Evolutionary conservation across 2,329 filamentous ascomycete genomes (phyloP).

Genomic region (Penicillium frequentans): DNA sequence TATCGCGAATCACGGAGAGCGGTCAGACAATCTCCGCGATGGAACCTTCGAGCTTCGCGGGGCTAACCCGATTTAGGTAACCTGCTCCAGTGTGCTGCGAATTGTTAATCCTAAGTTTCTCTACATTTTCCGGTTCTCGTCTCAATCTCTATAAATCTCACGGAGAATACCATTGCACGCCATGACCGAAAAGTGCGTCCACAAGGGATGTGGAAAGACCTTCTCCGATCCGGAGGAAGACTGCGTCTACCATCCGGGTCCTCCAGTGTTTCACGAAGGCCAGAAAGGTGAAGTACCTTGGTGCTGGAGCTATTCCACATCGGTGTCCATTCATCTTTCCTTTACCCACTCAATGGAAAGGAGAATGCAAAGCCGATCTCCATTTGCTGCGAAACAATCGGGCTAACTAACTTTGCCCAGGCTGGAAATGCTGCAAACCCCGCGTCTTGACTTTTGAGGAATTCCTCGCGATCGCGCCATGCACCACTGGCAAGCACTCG

Average conservation of each 20-base stretch:
- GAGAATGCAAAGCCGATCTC: neutral
- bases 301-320: conserved; percentile 21
- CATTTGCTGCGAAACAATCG: neutral
- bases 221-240: conserved; percentile 80
- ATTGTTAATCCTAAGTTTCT: neutral
- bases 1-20: neutral
- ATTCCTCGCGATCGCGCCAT: conserved; percentile 89
- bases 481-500: conserved; percentile 89
- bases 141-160: neutral
- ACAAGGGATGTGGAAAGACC: conserved; percentile 89
- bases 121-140: neutral
- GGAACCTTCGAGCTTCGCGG: conserved; percentile 43
- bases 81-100: conserved; percentile 6
- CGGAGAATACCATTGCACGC: conserved; percentile 8
- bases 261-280: conserved; percentile 94
- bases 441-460: conserved; percentile 97
- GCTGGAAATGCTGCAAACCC: conserved; percentile 99
- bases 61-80: conserved; percentile 36
- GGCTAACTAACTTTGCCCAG: conserved; percentile 47
- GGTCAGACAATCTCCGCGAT: conserved; percentile 23
- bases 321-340: neutral
- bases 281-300: conserved; percentile 76
- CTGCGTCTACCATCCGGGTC: conserved; percentile 90
- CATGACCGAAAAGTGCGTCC: conserved; percentile 73
- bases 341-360: neutral